Conservation (phyloP, 176 grass and related monocot genomes). For the Tillandsia leiboldiana region DNA sequence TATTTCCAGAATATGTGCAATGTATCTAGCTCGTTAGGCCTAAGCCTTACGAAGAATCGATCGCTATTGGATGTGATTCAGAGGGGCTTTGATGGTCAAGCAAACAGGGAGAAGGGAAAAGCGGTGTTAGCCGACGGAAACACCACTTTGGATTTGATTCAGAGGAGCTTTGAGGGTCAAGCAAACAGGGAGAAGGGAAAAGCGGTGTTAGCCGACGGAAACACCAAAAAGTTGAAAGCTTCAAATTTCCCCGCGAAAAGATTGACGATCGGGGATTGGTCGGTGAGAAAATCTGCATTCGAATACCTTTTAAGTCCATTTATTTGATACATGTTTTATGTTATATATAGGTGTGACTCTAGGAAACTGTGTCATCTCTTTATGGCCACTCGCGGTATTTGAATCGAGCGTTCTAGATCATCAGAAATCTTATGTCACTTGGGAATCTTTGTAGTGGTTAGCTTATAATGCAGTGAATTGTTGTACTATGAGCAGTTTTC, state of each 20-base stretch:
- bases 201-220: constrained; percentile 8
- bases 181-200: constrained; percentile 28
- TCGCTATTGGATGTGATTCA: constrained; percentile 62
- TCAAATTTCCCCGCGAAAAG: constrained; percentile 57
- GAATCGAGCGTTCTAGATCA: neutral
- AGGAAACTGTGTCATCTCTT: neutral
- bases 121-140: constrained; percentile 8
- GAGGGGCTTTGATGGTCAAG: constrained; percentile 29
- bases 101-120: constrained; percentile 35
- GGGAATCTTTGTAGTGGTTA: neutral
- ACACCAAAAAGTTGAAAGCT: constrained; percentile 56
- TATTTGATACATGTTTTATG: neutral
- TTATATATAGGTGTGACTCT: neutral
- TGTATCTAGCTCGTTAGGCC: constrained; percentile 58
- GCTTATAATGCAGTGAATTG: constrained; percentile 13
- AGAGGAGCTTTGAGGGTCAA: too few species aligned
- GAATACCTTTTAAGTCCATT: neutral
- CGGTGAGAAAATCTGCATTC: constrained; percentile 35
- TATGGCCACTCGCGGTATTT: neutral
- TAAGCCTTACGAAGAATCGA: constrained; percentile 53
- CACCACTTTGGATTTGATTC: neutral
- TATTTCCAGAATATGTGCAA: constrained; percentile 24
- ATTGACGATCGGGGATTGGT: constrained; percentile 79
- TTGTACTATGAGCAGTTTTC: constrained; percentile 31
- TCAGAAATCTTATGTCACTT: neutral